Percentiles rank a stretch among this genome's conserved stretches.
phyloP scores from a whole-genome alignment of 768 basidiomycete species.

The Mycena olivaceomarginata region DNA sequence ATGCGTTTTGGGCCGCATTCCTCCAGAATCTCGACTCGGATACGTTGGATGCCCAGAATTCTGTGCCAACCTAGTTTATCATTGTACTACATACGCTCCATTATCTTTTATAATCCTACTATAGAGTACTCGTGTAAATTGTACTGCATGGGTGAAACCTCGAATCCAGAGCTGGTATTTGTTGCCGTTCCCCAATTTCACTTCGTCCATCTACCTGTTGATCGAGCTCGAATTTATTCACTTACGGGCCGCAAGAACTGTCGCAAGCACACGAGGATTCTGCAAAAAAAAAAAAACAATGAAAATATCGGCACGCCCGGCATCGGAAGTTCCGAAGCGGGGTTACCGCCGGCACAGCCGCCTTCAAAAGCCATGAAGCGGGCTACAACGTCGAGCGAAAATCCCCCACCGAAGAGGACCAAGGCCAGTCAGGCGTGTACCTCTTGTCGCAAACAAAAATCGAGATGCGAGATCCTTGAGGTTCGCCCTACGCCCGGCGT shows the following conservation, averaged over 20 bases:
- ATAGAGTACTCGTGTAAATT: no score
- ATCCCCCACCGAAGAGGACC: neutral
- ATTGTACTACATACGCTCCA: no score
- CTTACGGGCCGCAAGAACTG: no score
- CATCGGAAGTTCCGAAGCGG: conserved; percentile 1
- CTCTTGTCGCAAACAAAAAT: conserved; percentile 66
- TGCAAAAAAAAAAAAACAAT: no score
- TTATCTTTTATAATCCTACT: no score
- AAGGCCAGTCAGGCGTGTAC: conserved; percentile 3
- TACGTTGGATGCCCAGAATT: conserved; percentile 28
- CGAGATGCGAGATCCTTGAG: conserved; percentile 71
- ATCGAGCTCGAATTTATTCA: no score
- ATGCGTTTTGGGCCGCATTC: conserved; percentile 66
- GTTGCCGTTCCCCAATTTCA: no score
- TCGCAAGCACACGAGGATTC: no score
- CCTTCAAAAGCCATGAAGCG: neutral
- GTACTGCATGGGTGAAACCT: no score
- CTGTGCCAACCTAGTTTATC: neutral
- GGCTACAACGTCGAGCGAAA: neutral
- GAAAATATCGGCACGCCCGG: neutral
- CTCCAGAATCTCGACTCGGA: conserved; percentile 55
- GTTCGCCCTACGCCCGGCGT: conserved; percentile 25
- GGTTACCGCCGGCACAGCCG: conserved; percentile 4
- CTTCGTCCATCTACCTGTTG: no score
- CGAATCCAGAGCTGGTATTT: no score